Evolutionary conservation across 2,329 filamentous ascomycete species (phyloP).

Genomic region (Colletotrichum sp.): DNA sequence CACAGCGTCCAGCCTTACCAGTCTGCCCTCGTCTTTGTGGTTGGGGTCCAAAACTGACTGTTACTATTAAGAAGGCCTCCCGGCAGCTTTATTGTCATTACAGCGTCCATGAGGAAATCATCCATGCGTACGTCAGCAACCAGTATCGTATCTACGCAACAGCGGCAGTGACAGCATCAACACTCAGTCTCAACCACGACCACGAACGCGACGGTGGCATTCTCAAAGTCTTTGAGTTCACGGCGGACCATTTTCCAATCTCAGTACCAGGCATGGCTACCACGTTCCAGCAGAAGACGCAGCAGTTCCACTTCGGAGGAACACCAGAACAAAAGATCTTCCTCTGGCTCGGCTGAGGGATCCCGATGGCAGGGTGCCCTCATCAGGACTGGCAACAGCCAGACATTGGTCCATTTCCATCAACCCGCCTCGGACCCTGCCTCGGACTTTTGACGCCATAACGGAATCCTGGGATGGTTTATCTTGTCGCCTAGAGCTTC

Average conservation of each 20-base stretch:
- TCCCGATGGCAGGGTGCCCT: background rate
- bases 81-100: background rate
- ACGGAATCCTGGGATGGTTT: background rate
- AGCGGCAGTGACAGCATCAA: background rate
- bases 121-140: background rate
- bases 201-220: background rate
- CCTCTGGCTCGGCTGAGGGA: background rate
- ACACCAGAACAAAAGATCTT: background rate
- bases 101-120: background rate
- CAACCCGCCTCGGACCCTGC: background rate
- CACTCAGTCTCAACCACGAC: background rate
- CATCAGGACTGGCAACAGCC: background rate
- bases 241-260: background rate
- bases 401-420: background rate
- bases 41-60: background rate
- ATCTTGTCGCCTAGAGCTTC: background rate
- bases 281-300: background rate
- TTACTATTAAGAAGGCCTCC: background rate
- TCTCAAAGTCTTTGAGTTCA: background rate
- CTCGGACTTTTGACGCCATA: background rate
- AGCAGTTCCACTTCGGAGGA: background rate
- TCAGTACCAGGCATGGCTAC: background rate
- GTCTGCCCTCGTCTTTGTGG: background rate
- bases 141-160: background rate
- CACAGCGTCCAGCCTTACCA: constrained; percentile 5